Conservation (phyloP, 352 stramenopile species). For the Pythium myriotylum region DNA sequence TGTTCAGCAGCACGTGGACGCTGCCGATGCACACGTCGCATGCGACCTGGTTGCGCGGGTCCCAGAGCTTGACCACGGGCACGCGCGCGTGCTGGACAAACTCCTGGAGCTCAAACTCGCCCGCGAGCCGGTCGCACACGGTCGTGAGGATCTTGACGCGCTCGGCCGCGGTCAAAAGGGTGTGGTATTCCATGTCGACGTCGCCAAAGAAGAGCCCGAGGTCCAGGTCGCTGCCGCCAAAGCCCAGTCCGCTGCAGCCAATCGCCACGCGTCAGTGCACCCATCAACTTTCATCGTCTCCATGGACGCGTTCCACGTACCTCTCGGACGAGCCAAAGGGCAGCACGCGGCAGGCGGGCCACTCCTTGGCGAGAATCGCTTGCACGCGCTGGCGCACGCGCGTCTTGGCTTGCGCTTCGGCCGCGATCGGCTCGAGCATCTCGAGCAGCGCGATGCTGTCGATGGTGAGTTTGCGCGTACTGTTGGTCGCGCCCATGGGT, state of each 20-base stretch:
- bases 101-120: constrained; percentile 62
- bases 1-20: constrained; percentile 79
- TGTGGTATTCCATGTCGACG: constrained; percentile 55
- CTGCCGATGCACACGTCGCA: constrained; percentile 79
- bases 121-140: constrained; percentile 42
- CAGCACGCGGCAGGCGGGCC: constrained; percentile 63
- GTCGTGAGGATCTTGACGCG: constrained; percentile 57
- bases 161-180: constrained; percentile 59
- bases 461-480: constrained; percentile 79
- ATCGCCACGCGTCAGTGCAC: not conserved
- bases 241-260: constrained; percentile 57
- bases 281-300: not conserved
- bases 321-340: constrained; percentile 82
- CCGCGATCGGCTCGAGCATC: constrained; percentile 72
- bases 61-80: constrained; percentile 81
- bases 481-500: constrained; percentile 78
- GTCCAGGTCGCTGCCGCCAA: constrained; percentile 80
- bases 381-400: constrained; percentile 57
- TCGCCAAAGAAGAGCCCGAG: constrained; percentile 85
- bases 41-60: constrained; percentile 44
- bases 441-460: constrained; percentile 80
- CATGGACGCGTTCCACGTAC: too few relatives aligned
- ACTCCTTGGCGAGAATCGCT: constrained; percentile 47
- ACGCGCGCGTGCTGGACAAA: constrained; percentile 78
- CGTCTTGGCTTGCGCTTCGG: constrained; percentile 53